Conservation (phyloP, 768 basidiomycete genomes). For the Hygrocybe punicea region DNA sequence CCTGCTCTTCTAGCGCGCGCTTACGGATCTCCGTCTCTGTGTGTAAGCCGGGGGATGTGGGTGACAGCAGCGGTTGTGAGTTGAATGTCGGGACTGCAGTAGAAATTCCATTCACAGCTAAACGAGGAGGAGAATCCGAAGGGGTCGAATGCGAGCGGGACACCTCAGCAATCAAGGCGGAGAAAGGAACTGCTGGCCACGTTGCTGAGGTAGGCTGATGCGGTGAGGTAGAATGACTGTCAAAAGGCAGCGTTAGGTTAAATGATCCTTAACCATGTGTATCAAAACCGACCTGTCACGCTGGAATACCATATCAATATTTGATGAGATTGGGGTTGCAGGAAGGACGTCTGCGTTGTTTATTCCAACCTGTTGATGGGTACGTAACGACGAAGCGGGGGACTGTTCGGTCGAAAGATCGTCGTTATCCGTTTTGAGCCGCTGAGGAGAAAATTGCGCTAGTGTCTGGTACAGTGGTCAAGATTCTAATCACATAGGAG, state of each 20-base stretch:
- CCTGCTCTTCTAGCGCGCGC: conserved; percentile 51
- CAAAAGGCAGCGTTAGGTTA: neutral
- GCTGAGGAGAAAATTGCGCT: conserved; percentile 63
- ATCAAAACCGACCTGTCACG: conserved; percentile 4
- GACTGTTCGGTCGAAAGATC: conserved; percentile 15
- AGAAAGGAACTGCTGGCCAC: conserved; percentile 45
- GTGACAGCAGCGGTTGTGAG: neutral
- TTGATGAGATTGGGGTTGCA: conserved; percentile 32
- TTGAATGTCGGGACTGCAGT: neutral
- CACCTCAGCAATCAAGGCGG: conserved; percentile 28
- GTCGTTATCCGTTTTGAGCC: conserved; percentile 39
- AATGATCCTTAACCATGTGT: neutral
- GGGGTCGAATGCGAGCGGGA: conserved; percentile 20
- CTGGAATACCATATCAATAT: neutral
- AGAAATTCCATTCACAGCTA: neutral
- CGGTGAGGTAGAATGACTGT: conserved; percentile 10
- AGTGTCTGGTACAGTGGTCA: conserved; percentile 44
- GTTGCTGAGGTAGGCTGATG: conserved; percentile 12
- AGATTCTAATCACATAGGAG: neutral
- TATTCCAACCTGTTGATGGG: neutral
- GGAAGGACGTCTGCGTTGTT: conserved; percentile 34
- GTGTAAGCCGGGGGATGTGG: conserved; percentile 26
- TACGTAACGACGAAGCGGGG: conserved; percentile 3
- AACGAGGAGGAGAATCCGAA: conserved; percentile 64
- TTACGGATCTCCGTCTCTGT: conserved; percentile 48